Percentiles rank a stretch among this genome's conserved stretches.
phyloP scores from a whole-genome alignment of 176 grass and related monocot species.

The Areca catechu region DNA sequence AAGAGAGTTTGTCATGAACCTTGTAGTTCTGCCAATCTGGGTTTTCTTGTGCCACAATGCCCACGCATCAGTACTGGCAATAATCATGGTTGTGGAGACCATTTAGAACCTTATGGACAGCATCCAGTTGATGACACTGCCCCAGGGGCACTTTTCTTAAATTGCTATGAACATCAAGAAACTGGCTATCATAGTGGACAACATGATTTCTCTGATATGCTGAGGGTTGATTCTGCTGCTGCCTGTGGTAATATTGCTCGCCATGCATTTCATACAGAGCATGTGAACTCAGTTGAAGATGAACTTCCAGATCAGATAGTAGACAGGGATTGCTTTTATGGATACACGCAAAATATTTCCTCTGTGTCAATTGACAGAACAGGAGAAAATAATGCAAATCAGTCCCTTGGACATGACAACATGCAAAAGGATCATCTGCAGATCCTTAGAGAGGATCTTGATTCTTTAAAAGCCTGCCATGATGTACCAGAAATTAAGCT shows the following conservation, averaged over 20 bases:
- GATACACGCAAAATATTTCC: constrained; percentile 8
- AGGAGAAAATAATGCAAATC: constrained; percentile 18
- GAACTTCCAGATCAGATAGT: constrained; percentile 24
- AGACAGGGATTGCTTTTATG: constrained; percentile 23
- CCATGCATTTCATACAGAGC: constrained; percentile 28
- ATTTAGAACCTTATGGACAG: constrained; percentile 24
- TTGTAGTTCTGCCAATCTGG: constrained; percentile 30
- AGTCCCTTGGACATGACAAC: constrained; percentile 35
- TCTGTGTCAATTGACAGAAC: neutral
- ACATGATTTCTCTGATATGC: constrained; percentile 25
- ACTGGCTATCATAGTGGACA: constrained; percentile 26
- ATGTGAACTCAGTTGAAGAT: constrained; percentile 19
- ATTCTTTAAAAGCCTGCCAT: constrained; percentile 29
- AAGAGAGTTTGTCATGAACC: constrained; percentile 36
- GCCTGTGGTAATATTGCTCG: constrained; percentile 6
- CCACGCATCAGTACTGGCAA: constrained; percentile 22
- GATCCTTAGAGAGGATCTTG: constrained; percentile 20
- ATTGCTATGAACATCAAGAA: constrained; percentile 26
- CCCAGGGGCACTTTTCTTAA: constrained; percentile 23
- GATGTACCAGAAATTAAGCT: constrained; percentile 32
- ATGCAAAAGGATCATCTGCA: constrained; percentile 27
- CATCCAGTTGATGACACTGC: constrained; percentile 31
- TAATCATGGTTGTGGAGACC: constrained; percentile 26
- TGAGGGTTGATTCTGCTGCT: neutral
- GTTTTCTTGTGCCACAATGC: constrained; percentile 35